These are phyloP conservation scores for Aspergillus niger DNA, from an alignment of 2,329 filamentous ascomycete species.

Conservation along the genomic window DNA sequence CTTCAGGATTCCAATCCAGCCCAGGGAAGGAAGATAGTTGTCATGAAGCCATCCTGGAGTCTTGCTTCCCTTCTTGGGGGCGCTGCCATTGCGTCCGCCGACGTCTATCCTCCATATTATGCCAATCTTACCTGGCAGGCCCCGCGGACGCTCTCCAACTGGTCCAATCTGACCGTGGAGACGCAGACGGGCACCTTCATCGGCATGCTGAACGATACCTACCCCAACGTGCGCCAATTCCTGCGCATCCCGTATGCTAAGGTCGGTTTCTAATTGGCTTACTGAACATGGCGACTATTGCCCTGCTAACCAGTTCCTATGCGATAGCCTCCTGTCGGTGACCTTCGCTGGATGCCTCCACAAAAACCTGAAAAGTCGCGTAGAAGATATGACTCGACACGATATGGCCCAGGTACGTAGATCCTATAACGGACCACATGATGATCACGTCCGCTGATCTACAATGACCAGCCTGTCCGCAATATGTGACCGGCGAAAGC, in stretches of 20 bases:
- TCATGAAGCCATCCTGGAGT: neutral
- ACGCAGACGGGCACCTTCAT: conserved; percentile 25
- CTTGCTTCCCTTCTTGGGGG: neutral
- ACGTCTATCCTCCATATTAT: conserved; percentile 17
- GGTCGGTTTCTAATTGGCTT: neutral
- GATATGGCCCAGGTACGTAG: neutral
- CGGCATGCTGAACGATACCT: conserved; percentile 36
- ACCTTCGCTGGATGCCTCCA: conserved; percentile 33
- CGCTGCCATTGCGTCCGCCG: neutral
- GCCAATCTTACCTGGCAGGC: conserved; percentile 21
- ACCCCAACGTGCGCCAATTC: conserved; percentile 41
- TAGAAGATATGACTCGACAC: conserved; percentile 25
- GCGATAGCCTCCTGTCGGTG: neutral
- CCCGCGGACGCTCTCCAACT: conserved; percentile 19
- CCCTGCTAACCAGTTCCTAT: neutral
- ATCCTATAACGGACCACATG: too few relatives aligned
- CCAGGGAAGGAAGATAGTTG: neutral
- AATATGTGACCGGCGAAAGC: conserved; percentile 21
- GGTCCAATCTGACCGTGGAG: conserved; percentile 20
- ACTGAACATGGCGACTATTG: too few relatives aligned
- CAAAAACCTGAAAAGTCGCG: conserved; percentile 15
- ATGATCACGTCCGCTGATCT: neutral
- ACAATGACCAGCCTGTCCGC: conserved; percentile 22
- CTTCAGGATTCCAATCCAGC: neutral
- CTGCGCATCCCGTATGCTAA: conserved; percentile 43